phyloP scores from a whole-genome alignment of 2,329 filamentous ascomycete genomes.

The Ophiostoma ulmi region DNA sequence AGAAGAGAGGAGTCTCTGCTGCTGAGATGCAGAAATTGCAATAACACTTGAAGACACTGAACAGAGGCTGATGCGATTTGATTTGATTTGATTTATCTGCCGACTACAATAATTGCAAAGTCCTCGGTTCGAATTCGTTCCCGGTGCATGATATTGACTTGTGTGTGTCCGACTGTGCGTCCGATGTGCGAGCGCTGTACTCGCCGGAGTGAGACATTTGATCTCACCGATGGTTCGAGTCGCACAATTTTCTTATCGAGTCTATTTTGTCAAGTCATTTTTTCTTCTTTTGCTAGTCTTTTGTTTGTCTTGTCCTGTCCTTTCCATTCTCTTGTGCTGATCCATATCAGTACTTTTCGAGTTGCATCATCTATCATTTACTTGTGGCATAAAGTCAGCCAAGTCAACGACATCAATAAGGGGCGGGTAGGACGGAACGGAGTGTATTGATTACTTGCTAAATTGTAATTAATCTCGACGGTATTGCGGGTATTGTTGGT shows the following conservation, averaged over 20 bases:
- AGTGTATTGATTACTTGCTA: not conserved
- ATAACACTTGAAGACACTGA: too few species aligned
- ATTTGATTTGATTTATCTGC: not conserved
- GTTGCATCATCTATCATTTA: not conserved
- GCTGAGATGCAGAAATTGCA: too few species aligned
- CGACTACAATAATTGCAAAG: too few species aligned
- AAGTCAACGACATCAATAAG: not conserved
- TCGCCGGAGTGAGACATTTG: slow-evolving; percentile 8
- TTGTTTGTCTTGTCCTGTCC: not conserved
- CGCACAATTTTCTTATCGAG: not conserved
- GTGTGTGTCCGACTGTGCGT: not conserved
- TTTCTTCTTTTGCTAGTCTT: not conserved
- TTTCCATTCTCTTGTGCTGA: not conserved
- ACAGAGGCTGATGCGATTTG: not conserved
- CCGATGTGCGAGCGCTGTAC: not conserved
- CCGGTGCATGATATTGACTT: not conserved
- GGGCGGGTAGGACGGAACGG: not conserved
- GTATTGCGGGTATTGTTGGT: not conserved
- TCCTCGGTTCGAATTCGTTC: not conserved
- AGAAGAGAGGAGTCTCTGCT: not conserved
- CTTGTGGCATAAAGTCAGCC: too few species aligned
- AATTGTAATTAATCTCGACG: slow-evolving; percentile 5
- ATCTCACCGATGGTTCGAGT: not conserved
- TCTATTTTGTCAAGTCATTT: not conserved
- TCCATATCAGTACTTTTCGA: not conserved